Evolutionary conservation across 2,329 filamentous ascomycete genomes (phyloP), one percentile per base, ranked within the genome.

Genomic region (Neurospora crassa): DNA sequence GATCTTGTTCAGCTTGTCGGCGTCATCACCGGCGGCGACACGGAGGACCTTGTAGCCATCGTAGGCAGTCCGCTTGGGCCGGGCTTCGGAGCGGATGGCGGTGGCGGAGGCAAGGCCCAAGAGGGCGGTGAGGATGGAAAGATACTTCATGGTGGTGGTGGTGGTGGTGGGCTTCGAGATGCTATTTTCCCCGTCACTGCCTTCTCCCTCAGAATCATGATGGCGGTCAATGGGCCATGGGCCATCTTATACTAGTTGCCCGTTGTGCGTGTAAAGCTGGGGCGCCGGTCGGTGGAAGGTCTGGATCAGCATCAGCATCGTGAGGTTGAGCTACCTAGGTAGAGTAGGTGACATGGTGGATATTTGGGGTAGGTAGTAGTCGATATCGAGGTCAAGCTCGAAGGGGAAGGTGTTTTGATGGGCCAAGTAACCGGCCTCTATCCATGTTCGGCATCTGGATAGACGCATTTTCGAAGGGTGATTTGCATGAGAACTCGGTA

Each of bases 1-100:
- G 71, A 82, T 76, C n/a, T 75, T 72, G 72, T 79, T 78, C 69
- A 83, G 74, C 24, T 75, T 75, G 71, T 74, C 76, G 24, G 77
- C 77, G 68, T 81, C 75, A 63, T 79, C 73, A 20, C 78, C 77
- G 43, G 81, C 79, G 8, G 80, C 76, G n/a, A 84, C 76, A 24
- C 82, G 82, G 69, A 82, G 80, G n/a, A 83, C 83, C 73, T 83
- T 83, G 78, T 82, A 83, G 4, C 83, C 83, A 70, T 82, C 77
- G 71, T 85, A 85, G 0, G 80, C 80, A 5, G 82, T 76, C 42
- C 71, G 72, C 37, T 70, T 70, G 11, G 70, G 41, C 29, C 70
- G 53, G 7, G 63, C 42, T 59, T 53, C 47, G 47, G 71, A 53
- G 67, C 69, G 45, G 41, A 73, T 70, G 16, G 70, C 71, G 20